Percentiles rank a stretch among this genome's conserved stretches.
phyloP scores from a whole-genome alignment of 768 basidiomycete genomes.

The Coprinopsis marcescibilis region DNA sequence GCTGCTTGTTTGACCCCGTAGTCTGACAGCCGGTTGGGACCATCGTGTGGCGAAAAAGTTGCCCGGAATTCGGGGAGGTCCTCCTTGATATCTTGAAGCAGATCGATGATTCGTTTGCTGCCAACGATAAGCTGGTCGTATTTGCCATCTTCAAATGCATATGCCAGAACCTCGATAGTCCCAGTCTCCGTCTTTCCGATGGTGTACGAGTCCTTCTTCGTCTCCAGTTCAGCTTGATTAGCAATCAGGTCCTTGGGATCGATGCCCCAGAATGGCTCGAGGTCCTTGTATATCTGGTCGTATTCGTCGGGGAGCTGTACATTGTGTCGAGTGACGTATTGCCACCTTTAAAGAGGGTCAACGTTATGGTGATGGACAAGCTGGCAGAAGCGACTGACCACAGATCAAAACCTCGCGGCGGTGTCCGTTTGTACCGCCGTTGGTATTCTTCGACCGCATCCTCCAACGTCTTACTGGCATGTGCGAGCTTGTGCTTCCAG shows the following conservation, averaged over 20 bases:
- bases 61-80: slow-evolving; percentile 40
- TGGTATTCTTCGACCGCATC: slow-evolving; percentile 76
- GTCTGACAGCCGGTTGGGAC: slow-evolving; percentile 33
- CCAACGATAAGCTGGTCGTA: slow-evolving; percentile 31
- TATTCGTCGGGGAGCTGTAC: slow-evolving; percentile 87
- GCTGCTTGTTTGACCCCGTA: slow-evolving; percentile 24
- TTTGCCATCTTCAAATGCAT: slow-evolving; percentile 29
- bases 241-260: slow-evolving; percentile 34
- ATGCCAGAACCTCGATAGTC: slow-evolving; percentile 25
- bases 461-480: slow-evolving; percentile 70
- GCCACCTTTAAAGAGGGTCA: slow-evolving; percentile 30
- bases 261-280: slow-evolving; percentile 81
- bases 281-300: slow-evolving; percentile 63
- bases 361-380: too few species aligned
- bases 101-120: slow-evolving; percentile 24
- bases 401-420: slow-evolving; percentile 81
- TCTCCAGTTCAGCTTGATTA: slow-evolving; percentile 31
- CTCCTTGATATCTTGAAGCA: slow-evolving; percentile 35
- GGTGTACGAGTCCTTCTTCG: slow-evolving; percentile 35
- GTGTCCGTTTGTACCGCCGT: slow-evolving; percentile 66
- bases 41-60: slow-evolving; percentile 40
- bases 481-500: slow-evolving; percentile 51
- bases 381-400: slow-evolving; percentile 51
- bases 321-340: slow-evolving; percentile 57
- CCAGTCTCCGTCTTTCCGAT: slow-evolving; percentile 30